These are phyloP conservation scores for Sugiyamaella valdiviana DNA, from an alignment of 805 yeast species.

Conservation along the genomic window DNA sequence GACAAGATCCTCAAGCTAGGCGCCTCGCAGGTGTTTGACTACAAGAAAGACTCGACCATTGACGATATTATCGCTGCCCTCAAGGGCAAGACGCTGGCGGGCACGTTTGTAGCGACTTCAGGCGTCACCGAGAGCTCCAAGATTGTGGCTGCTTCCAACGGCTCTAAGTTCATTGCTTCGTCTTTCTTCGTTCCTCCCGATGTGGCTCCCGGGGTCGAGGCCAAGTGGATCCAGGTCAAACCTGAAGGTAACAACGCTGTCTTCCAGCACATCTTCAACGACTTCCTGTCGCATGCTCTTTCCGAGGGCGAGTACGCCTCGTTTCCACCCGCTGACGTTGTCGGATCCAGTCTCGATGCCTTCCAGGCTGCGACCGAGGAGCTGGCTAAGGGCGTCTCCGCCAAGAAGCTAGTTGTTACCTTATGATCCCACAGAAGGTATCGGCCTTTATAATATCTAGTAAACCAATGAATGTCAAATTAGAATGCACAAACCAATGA, in stretches of 20 bases:
- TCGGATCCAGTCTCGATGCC: slow-evolving; percentile 1
- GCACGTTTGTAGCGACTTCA: not conserved
- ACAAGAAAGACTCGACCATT: slow-evolving; percentile 37
- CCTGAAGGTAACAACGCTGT: not conserved
- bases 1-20: slow-evolving; percentile 39
- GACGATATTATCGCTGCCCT: slow-evolving; percentile 30
- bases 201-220: slow-evolving; percentile 1
- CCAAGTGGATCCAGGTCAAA: not conserved
- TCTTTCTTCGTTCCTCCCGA: not conserved
- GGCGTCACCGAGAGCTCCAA: not conserved
- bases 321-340: slow-evolving; percentile 1
- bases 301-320: not conserved
- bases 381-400: slow-evolving; percentile 4
- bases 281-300: slow-evolving; percentile 1
- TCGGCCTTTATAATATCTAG: too few species aligned
- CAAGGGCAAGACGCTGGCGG: slow-evolving; percentile 3
- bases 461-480: too few species aligned
- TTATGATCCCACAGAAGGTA: too few species aligned
- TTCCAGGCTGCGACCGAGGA: not conserved
- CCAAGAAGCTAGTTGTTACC: slow-evolving; percentile 6
- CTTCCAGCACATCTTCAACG: not conserved
- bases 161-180: not conserved
- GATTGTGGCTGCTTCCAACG: not conserved
- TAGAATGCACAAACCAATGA: too few species aligned
- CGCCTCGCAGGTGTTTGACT: slow-evolving; percentile 46